phyloP scores from a whole-genome alignment of 805 yeast species.

The Millerozyma acaciae region DNA sequence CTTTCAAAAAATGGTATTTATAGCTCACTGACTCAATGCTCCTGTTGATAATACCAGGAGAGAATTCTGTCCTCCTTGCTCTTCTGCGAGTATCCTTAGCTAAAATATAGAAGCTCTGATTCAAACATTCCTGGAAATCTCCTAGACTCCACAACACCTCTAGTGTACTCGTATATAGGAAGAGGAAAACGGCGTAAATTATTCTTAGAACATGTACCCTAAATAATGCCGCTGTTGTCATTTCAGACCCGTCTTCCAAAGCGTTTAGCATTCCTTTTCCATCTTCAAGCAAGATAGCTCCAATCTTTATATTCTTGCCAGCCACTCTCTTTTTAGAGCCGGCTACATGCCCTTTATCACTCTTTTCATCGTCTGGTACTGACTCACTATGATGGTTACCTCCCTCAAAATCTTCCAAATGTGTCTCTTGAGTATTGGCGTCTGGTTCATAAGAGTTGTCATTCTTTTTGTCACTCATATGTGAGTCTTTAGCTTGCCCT shows the following conservation, averaged over 20 bases:
- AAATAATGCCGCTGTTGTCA: constrained; percentile 15
- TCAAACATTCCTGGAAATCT: constrained; percentile 1
- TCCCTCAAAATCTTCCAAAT: no score
- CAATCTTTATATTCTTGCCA: background rate
- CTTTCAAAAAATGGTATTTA: constrained; percentile 7
- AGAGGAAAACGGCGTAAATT: constrained; percentile 7
- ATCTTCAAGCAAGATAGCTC: constrained; percentile 1
- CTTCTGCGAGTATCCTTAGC: constrained; percentile 4
- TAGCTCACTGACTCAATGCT: constrained; percentile 2
- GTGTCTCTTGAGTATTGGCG: no score
- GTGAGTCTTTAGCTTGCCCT: no score
- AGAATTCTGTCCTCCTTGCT: constrained; percentile 5
- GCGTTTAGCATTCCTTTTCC: constrained; percentile 10
- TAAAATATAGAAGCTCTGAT: constrained; percentile 7
- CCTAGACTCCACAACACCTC: background rate
- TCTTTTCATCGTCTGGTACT: background rate
- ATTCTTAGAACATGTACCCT: constrained; percentile 16
- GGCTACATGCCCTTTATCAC: background rate
- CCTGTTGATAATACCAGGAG: constrained; percentile 4
- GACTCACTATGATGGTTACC: no score
- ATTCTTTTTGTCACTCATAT: no score
- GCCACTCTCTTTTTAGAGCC: no score
- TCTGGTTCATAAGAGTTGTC: no score
- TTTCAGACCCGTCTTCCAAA: constrained; percentile 10
- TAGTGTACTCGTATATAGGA: constrained; percentile 3